Evolutionary conservation across 768 basidiomycete genomes (phyloP), one percentile per base, ranked within the genome.

Genomic region (Amanita pseudoporphyria): DNA sequence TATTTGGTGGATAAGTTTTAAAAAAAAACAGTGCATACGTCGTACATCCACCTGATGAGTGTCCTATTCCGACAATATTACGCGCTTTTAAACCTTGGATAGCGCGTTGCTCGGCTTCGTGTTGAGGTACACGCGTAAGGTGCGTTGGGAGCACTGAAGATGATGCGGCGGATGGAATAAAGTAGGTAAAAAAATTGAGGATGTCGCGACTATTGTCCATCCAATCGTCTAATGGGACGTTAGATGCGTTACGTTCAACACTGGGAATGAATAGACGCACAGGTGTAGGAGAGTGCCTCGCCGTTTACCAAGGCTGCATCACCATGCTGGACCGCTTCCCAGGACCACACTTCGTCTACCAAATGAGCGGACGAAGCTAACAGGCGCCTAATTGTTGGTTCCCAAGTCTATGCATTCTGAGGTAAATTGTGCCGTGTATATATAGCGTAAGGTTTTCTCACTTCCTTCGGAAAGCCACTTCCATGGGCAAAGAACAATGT

Each of bases 201-300:
- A 90, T 77, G 58, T 94, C 91, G 36, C 90, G 80, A 7, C 77
- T 63, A 56, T 86, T 78, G 59, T 91, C 87, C 4, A 66, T 62
- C 87, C 90, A 92, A 59, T 87, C 82, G 58, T 76, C 89, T 90
- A n/a, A n/a, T n/a, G n/a, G n/a, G n/a, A n/a, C n/a, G n/a, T n/a
- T n/a, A n/a, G n/a, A n/a, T n/a, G n/a, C n/a, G n/a, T n/a, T n/a
- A n/a, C n/a, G n/a, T n/a, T n/a, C n/a, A n/a, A n/a, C n/a, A n/a
- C n/a, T n/a, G n/a, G n/a, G n/a, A n/a, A n/a, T n/a, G n/a, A n/a
- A n/a, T n/a, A n/a, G 36, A 67, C 80, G 56, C 61, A 82, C 86
- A 82, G 31, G 84, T 67, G 1, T 71, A 71, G 31, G 79, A 77
- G 1, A 84, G 68, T 14, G 66, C 67, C 0, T 65, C 64, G 0